These are phyloP conservation scores for Quercus wislizeni DNA, from an alignment of 306 rosid species.

Conservation along the genomic window DNA sequence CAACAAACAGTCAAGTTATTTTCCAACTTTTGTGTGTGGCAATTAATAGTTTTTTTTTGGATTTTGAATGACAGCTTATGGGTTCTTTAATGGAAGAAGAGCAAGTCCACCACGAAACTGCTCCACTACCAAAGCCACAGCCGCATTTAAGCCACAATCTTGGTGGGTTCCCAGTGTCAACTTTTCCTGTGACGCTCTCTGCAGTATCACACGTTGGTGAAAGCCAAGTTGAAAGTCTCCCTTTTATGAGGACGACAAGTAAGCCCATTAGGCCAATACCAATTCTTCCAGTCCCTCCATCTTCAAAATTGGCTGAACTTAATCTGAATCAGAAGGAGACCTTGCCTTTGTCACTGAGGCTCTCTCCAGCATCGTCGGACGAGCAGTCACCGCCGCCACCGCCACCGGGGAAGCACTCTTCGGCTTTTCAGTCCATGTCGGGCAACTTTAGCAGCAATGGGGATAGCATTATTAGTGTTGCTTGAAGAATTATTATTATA, in stretches of 20 bases:
- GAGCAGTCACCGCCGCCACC: conserved; percentile 35
- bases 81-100: conserved; percentile 62
- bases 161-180: conserved; percentile 33
- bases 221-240: not conserved
- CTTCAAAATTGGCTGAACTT: conserved; percentile 60
- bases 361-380: conserved; percentile 26
- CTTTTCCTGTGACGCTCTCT: conserved; percentile 34
- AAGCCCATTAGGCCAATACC: conserved; percentile 67
- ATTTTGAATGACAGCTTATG: conserved; percentile 32
- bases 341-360: conserved; percentile 51
- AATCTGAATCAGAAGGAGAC: conserved; percentile 54
- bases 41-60: no score
- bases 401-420: conserved; percentile 32
- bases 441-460: conserved; percentile 48
- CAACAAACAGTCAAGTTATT: no score
- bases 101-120: conserved; percentile 30
- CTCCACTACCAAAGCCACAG: conserved; percentile 30
- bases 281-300: conserved; percentile 62
- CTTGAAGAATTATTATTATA: conserved; percentile 32
- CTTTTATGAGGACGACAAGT: not conserved
- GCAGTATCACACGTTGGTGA: conserved; percentile 34
- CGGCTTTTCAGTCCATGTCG: conserved; percentile 55
- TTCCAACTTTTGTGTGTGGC: no score
- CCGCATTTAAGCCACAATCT: conserved; percentile 15
- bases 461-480: conserved; percentile 77